Base-by-base conservation (phyloP, 1,139 yeast genomes). In the Saccharomyces hybrid region DNA sequence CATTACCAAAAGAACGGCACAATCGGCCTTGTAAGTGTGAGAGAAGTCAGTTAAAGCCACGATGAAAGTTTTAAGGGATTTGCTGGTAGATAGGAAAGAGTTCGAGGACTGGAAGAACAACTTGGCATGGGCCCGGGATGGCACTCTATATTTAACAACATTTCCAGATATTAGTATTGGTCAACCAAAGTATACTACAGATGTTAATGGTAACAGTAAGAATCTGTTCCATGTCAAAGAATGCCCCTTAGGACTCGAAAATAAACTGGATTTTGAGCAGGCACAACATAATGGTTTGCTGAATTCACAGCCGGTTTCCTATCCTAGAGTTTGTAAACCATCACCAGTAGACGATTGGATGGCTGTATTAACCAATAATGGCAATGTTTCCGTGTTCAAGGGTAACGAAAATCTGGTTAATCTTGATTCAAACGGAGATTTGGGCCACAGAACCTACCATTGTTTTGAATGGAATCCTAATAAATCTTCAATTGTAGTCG, bases 351-450 rank as follows among this genome's bases (percentile, higher is more conserved):
- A 53, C 23, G 55, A 57, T 5, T 46, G 58, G 13, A 44, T 65
- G 25, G 70, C 70, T 5, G 61, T 63, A 3, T 41, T 69, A 46
- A 68, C 69, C 13, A 68, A 61, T 46, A 67, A 69, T 54, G 62
- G 61, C 6, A 67, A 67, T 50, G 64, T 66, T 9, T 48, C 59
- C 3, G 46, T 68, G 1, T 67, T 42, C 49, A 49, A 60, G 5
- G 58, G 58, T 7, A 52, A 56, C 11, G 14, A 34, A 9, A 47
- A 51, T n/a, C 19, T 62, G 1, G 51, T 55, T 2, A 62, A 63
- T 50, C 23, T 67, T 1, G 70, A 67, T 49, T 58, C 62, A 34
- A 53, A 55, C 1, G 57, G 47, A 1, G 52, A 50, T 26, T 13
- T 64, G 3, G 50, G 54, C 19, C 47, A 53, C 13, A 62, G 72